Evolutionary conservation across 805 yeast genomes (phyloP), one percentile per base, ranked within the genome.

Genomic region (Lipomyces orientalis): DNA sequence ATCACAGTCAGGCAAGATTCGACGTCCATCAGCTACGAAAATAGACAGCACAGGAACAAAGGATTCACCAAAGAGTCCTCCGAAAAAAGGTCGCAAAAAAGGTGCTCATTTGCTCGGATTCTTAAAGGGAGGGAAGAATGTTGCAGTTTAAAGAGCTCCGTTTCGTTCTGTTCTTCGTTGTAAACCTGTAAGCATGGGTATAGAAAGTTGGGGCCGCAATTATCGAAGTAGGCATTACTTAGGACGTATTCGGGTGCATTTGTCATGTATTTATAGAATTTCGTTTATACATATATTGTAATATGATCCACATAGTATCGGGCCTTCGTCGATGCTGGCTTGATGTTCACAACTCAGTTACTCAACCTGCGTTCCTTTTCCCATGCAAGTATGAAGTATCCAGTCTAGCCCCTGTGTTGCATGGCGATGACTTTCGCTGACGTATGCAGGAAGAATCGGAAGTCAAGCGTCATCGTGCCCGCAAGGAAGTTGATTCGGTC

Each of bases 51-150:
- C 49, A 8, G 49, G 22, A n/a, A 16, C n/a, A 7, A 31, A 52
- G 12, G 55, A 33, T 19, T 52, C 33, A n/a, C 14, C n/a, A 8
- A 52, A 25, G 19, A 25, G 34, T 12, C 55, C 6, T 10, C 16
- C 34, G 34, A 52, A 33, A 33, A 33, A 39, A 46, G 34, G 29
- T 31, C 29, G 37, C 14, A 59, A 59, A 55, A 59, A 59, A 34
- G 49, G 62, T 1, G 37, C 19, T 5, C 16, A 19, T 22, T 14
- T 59, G 12, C 49, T 59, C 22, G 35, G 55, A 14, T 59, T 59
- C 7, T 43, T 59, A n/a, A 59, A 59, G 19, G 55, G 62, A 12
- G 43, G 14, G 34, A 43, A 59, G 33, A 37, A 59, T 49, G 55
- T 46, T 43, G 49, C 46, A 10, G 31, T 34, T 6, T 34, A 6